Percentiles rank a stretch among this genome's conserved stretches.
These are phyloP conservation scores for Claviceps sp. DNA, from an alignment of 2,329 filamentous ascomycete genomes.

Conservation along the genomic window DNA sequence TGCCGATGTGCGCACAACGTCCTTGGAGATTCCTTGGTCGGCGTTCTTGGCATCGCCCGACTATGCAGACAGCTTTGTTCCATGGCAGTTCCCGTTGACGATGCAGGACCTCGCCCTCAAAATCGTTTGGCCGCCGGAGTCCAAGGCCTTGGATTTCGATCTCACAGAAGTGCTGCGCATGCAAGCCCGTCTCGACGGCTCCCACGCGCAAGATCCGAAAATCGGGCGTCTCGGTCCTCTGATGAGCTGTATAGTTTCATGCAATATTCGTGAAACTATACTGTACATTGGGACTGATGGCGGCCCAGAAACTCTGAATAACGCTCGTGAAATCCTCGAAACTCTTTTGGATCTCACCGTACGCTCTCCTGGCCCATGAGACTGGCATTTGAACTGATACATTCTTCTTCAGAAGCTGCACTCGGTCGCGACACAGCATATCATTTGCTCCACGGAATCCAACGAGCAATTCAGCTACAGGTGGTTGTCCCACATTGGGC, in stretches of 20 bases:
- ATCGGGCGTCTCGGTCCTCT: neutral
- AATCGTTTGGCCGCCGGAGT: neutral
- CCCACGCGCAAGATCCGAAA: neutral
- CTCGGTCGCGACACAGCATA: slow-evolving; percentile 8
- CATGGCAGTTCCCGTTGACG: neutral
- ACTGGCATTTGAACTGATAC: neutral
- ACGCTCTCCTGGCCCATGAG: neutral
- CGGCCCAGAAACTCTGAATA: slow-evolving; percentile 4
- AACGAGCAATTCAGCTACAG: slow-evolving; percentile 10
- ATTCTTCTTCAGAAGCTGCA: slow-evolving; percentile 6
- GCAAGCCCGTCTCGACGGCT: neutral
- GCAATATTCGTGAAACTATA: slow-evolving; percentile 15
- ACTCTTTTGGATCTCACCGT: slow-evolving; percentile 8
- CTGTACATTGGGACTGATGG: slow-evolving; percentile 16
- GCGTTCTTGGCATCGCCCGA: neutral
- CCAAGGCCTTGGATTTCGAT: neutral
- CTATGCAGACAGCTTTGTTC: neutral
- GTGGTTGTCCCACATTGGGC: slow-evolving; percentile 16
- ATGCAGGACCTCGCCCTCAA: neutral
- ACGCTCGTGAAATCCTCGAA: slow-evolving; percentile 9
- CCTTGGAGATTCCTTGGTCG: neutral
- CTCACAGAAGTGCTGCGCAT: neutral
- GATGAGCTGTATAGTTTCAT: slow-evolving; percentile 7
- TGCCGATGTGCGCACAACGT: neutral
- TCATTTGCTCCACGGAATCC: slow-evolving; percentile 11